phyloP scores from a whole-genome alignment of 192 early-diverging fungal genomes.

The Cetraspora pellucida region DNA sequence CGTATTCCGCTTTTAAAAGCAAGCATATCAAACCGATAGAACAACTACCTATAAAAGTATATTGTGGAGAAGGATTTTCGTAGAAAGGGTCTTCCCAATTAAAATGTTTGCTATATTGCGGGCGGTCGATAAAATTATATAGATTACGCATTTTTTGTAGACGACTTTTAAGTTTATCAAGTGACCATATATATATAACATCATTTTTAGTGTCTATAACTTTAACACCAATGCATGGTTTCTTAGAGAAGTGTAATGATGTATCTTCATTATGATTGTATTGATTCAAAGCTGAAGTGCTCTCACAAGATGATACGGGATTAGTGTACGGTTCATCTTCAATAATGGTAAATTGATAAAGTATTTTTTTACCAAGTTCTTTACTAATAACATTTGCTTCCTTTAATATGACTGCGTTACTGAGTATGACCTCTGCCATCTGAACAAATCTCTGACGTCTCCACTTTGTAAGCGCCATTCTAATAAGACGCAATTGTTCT shows the following conservation, averaged over 20 bases:
- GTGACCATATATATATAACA: constrained; percentile 66
- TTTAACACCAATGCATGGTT: constrained; percentile 56
- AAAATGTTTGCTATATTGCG: constrained; percentile 58
- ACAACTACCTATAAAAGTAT: constrained; percentile 56
- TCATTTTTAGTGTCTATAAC: constrained; percentile 59
- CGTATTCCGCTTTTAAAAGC: constrained; percentile 46
- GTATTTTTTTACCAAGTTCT: constrained; percentile 78
- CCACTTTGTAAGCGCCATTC: constrained; percentile 50
- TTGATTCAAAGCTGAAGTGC: constrained; percentile 50
- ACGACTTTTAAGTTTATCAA: constrained; percentile 57
- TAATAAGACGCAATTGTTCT: constrained; percentile 46
- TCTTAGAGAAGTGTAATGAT: constrained; percentile 44
- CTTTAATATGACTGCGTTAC: constrained; percentile 74
- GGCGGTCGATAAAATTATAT: constrained; percentile 61
- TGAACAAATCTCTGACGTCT: constrained; percentile 57
- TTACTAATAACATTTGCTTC: constrained; percentile 89
- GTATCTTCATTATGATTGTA: constrained; percentile 54
- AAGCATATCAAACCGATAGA: constrained; percentile 49
- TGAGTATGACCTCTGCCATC: constrained; percentile 69
- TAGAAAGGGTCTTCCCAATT: constrained; percentile 64
- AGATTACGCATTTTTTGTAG: constrained; percentile 72
- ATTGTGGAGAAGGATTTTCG: constrained; percentile 56
- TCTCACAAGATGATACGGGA: constrained; percentile 56
- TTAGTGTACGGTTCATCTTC: constrained; percentile 60
- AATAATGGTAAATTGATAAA: constrained; percentile 83